phyloP scores from a whole-genome alignment of 352 stramenopile species.

The Globisporangium recalcitrans region DNA sequence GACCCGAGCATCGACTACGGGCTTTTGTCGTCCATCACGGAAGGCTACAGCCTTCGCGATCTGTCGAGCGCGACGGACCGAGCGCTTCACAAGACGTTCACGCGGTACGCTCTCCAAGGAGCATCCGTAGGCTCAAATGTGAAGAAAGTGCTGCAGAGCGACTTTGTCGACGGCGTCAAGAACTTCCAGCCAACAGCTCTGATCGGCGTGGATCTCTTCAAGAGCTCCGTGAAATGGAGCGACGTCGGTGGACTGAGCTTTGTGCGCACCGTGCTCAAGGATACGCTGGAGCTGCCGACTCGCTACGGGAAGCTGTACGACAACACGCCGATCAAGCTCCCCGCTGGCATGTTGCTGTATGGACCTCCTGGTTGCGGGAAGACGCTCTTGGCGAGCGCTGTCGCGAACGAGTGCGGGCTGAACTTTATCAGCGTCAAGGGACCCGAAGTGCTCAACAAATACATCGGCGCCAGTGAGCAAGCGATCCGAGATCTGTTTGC shows the following conservation, averaged over 20 bases:
- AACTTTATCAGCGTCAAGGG: conserved; percentile 92
- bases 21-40: conserved; percentile 55
- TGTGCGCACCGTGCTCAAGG: conserved; percentile 83
- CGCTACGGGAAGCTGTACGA: conserved; percentile 78
- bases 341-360: conserved; percentile 85
- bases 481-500: conserved; percentile 86
- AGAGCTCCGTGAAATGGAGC: conserved; percentile 82
- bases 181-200: conserved; percentile 80
- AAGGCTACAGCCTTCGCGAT: conserved; percentile 81
- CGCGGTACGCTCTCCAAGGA: conserved; percentile 25
- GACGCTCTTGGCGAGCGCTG: conserved; percentile 80
- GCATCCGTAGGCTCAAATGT: not conserved
- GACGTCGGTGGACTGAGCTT: conserved; percentile 80
- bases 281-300: conserved; percentile 85
- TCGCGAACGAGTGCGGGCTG: conserved; percentile 82
- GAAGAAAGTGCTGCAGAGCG: conserved; percentile 40
- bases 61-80: conserved; percentile 63
- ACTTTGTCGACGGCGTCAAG: conserved; percentile 72
- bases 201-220: conserved; percentile 78
- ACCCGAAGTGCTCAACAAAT: conserved; percentile 88
- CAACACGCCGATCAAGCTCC: conserved; percentile 75
- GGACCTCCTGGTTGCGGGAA: conserved; percentile 90
- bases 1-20: conserved; percentile 62
- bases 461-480: conserved; percentile 88
- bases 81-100: conserved; percentile 59